Evolutionary conservation across 352 stramenopile species (phyloP).

Genomic region (Phytophthora fragariae): DNA sequence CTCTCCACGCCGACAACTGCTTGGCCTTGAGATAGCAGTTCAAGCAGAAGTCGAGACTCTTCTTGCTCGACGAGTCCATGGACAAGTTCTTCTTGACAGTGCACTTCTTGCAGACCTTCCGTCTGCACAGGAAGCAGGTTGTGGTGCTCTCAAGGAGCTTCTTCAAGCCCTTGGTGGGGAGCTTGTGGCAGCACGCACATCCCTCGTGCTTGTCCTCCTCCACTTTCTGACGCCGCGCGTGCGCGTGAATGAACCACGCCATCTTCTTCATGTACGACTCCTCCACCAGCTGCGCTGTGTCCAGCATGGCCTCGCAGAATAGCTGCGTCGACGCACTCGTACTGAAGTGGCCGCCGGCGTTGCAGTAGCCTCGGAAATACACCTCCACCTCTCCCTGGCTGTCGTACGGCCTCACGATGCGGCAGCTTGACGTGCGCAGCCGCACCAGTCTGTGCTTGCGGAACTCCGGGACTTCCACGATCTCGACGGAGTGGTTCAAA

Average conservation of each 20-base stretch:
- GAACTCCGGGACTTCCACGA: conserved; percentile 52
- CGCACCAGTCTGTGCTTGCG: conserved; percentile 43
- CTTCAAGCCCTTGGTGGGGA: conserved; percentile 44
- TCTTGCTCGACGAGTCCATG: conserved; percentile 48
- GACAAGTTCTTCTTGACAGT: conserved; percentile 55
- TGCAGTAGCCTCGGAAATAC: conserved; percentile 55
- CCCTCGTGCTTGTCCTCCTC: conserved; percentile 29
- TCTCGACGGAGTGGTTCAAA: conserved; percentile 47
- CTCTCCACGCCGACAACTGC: conserved; percentile 50
- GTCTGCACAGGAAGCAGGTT: conserved; percentile 49
- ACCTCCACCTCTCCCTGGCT: conserved; percentile 49
- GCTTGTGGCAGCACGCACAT: conserved; percentile 47
- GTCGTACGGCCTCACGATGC: conserved; percentile 46
- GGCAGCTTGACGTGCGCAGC: conserved; percentile 50
- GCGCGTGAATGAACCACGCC: conserved; percentile 60
- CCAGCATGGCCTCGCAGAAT: conserved; percentile 49
- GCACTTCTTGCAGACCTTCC: conserved; percentile 58
- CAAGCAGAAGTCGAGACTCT: conserved; percentile 64
- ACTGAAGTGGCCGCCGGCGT: conserved; percentile 42
- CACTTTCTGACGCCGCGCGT: conserved; percentile 24
- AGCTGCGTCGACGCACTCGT: conserved; percentile 31
- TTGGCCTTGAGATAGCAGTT: conserved; percentile 66
- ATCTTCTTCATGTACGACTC: conserved; percentile 76
- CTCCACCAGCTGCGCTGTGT: conserved; percentile 53
- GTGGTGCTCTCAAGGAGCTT: conserved; percentile 44